Conservation (phyloP, 2,329 filamentous ascomycete species). For the Aspergillus brunneoviolaceus region DNA sequence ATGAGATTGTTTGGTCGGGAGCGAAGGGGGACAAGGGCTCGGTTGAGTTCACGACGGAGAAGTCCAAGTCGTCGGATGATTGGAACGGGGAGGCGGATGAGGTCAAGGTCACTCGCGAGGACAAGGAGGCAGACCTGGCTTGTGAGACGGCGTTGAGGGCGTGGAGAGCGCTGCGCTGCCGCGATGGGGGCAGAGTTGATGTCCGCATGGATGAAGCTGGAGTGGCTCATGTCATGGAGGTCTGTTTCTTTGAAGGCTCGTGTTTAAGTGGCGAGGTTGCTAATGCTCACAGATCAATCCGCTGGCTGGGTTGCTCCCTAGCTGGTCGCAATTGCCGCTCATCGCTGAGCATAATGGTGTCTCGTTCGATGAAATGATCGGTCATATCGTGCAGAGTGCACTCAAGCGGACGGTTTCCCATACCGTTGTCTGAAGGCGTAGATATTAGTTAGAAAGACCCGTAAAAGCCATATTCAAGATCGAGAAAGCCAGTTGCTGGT, state of each 20-base stretch:
- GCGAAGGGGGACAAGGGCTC: not conserved
- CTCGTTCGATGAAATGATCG: not conserved
- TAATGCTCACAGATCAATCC: not conserved
- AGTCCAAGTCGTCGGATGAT: conserved; percentile 9
- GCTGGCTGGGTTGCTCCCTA: not conserved
- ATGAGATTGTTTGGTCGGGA: conserved; percentile 15
- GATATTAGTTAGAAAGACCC: no score
- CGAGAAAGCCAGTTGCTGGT: no score
- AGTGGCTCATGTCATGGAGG: conserved; percentile 16
- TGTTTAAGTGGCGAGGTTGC: not conserved
- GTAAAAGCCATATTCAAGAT: no score
- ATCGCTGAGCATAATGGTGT: conserved; percentile 4
- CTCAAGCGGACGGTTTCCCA: not conserved
- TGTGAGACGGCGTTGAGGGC: conserved; percentile 14
- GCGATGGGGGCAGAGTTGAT: conserved; percentile 20
- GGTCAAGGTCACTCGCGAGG: conserved; percentile 4
- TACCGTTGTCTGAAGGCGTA: no score
- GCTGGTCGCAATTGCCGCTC: conserved; percentile 2
- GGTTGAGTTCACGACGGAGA: conserved; percentile 9
- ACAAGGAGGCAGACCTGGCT: conserved; percentile 11
- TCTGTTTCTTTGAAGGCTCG: not conserved
- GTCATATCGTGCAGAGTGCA: not conserved
- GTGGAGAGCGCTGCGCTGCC: conserved; percentile 14
- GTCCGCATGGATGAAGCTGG: conserved; percentile 11
- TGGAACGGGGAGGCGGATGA: conserved; percentile 3